These are phyloP conservation scores for Cryptococcus sp. DNA, from an alignment of 1,284 basidiomycete species.

Conservation along the genomic window DNA sequence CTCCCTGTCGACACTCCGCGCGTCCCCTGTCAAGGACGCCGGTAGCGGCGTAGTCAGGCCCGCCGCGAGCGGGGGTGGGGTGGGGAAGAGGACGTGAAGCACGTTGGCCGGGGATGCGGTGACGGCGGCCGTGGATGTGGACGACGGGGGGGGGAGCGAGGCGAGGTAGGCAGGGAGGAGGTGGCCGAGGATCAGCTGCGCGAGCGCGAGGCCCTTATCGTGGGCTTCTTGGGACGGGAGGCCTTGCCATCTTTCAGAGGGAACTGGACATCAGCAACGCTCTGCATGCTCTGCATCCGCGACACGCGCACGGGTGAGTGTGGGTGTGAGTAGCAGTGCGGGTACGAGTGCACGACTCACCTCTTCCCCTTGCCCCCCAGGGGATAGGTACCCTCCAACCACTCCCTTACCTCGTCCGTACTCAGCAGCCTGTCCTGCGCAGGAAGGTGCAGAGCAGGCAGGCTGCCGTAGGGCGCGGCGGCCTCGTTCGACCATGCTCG, in stretches of 20 bases:
- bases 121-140: neutral
- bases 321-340: neutral
- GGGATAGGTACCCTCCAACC: constrained; percentile 37
- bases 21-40: constrained; percentile 39
- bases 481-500: constrained; percentile 33
- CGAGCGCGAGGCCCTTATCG: constrained; percentile 38
- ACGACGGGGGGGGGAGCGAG: constrained; percentile 8
- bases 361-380: constrained; percentile 26
- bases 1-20: constrained; percentile 22
- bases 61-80: constrained; percentile 34
- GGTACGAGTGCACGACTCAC: constrained; percentile 15
- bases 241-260: constrained; percentile 30
- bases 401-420: constrained; percentile 33
- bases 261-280: too few relatives aligned
- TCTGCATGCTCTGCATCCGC: too few relatives aligned
- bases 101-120: constrained; percentile 2
- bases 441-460: constrained; percentile 34
- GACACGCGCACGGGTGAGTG: neutral
- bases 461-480: constrained; percentile 33
- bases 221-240: constrained; percentile 38
- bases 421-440: constrained; percentile 29
- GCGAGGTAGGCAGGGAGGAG: constrained; percentile 35
- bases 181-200: constrained; percentile 31
- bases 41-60: constrained; percentile 43
- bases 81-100: constrained; percentile 24